A percentile compares a stretch with the other conserved stretches of the same genome.
Evolutionary conservation across 1,139 yeast species (phyloP).

Genomic region (Citeromyces siamensis): DNA sequence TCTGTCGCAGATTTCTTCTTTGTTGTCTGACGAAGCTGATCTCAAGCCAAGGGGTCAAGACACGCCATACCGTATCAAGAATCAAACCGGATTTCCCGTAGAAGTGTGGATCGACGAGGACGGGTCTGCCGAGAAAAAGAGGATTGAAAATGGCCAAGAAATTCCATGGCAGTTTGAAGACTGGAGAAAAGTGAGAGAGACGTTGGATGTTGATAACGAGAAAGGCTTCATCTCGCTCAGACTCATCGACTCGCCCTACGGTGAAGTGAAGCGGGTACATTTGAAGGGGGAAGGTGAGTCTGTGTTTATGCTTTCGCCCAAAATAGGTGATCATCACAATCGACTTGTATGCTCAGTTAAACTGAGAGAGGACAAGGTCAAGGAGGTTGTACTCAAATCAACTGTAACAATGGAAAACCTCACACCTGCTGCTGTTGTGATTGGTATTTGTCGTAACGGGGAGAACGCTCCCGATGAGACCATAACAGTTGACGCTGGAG

Average conservation of each 20-base stretch:
- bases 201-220: slow-evolving; percentile 52
- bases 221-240: slow-evolving; percentile 50
- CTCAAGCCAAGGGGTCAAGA: slow-evolving; percentile 65
- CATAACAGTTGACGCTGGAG: slow-evolving; percentile 36
- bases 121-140: slow-evolving; percentile 14
- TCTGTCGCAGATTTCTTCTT: slow-evolving; percentile 53
- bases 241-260: slow-evolving; percentile 41
- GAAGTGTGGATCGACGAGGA: slow-evolving; percentile 61
- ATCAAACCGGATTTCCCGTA: slow-evolving; percentile 76
- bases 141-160: slow-evolving; percentile 35
- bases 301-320: slow-evolving; percentile 54
- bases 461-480: slow-evolving; percentile 15
- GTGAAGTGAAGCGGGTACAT: slow-evolving; percentile 40
- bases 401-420: slow-evolving; percentile 61
- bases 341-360: slow-evolving; percentile 62
- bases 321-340: slow-evolving; percentile 42
- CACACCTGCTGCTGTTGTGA: slow-evolving; percentile 47
- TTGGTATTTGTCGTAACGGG: slow-evolving; percentile 25
- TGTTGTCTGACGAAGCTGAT: slow-evolving; percentile 35
- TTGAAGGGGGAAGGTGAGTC: slow-evolving; percentile 83
- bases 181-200: slow-evolving; percentile 81
- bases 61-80: slow-evolving; percentile 69
- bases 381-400: slow-evolving; percentile 63
- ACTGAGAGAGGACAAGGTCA: slow-evolving; percentile 67
- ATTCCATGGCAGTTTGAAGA: slow-evolving; percentile 92